phyloP scores from a whole-genome alignment of 2,329 filamentous ascomycete species.

The Exophiala bonariae region DNA sequence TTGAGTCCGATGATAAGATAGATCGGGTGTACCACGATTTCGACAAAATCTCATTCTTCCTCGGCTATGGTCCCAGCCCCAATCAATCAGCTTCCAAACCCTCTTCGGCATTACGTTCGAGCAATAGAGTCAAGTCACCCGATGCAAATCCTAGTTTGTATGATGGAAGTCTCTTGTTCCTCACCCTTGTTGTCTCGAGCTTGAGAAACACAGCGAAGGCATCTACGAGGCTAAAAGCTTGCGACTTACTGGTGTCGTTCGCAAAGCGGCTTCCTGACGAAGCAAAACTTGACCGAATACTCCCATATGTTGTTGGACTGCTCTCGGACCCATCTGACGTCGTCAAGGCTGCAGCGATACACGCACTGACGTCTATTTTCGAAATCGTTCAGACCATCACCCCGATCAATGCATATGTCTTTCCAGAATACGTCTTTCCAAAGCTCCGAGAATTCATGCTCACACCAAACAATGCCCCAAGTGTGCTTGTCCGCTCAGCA shows the following conservation, averaged over 20 bases:
- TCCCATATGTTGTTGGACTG: conserved; percentile 84
- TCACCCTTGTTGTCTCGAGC: conserved; percentile 85
- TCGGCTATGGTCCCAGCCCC: conserved; percentile 57
- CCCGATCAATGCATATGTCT: conserved; percentile 66
- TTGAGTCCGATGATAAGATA: conserved; percentile 90
- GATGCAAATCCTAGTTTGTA: conserved; percentile 62
- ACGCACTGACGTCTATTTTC: conserved; percentile 84
- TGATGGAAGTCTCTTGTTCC: conserved; percentile 88
- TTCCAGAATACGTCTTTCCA: conserved; percentile 66
- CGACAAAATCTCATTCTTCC: conserved; percentile 94
- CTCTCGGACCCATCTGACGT: conserved; percentile 79
- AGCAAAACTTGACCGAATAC: conserved; percentile 87
- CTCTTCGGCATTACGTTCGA: conserved; percentile 46
- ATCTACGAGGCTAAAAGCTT: conserved; percentile 82
- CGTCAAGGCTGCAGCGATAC: conserved; percentile 80
- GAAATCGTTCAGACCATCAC: conserved; percentile 87
- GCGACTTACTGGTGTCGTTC: conserved; percentile 89
- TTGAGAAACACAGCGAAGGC: conserved; percentile 85
- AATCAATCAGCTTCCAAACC: conserved; percentile 32
- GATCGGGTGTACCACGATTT: conserved; percentile 92
- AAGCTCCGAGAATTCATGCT: conserved; percentile 58
- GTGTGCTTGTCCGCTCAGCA: conserved; percentile 76
- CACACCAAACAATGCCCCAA: conserved; percentile 56
- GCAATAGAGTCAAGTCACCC: conserved; percentile 64
- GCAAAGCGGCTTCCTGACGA: conserved; percentile 90